Evolutionary conservation across 306 rosid genomes (phyloP), one percentile per base, ranked within the genome.

Genomic region (Vigna radiata): DNA sequence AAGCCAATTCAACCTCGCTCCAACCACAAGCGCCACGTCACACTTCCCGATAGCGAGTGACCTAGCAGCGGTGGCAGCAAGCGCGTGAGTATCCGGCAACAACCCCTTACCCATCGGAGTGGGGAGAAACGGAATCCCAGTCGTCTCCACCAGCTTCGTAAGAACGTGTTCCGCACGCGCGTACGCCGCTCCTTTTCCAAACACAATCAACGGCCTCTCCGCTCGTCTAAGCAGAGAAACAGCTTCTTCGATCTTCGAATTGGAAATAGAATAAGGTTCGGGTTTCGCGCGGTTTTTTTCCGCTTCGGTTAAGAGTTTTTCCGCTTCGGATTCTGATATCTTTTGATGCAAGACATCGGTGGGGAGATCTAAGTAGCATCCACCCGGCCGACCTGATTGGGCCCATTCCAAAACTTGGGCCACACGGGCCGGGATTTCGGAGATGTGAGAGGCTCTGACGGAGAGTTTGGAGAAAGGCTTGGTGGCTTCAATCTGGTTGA

Each of bases 41-140:
- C 99, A 95, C 66, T 89, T 89, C 1, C 97, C 96, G 0, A 95
- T 95, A 0, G 97, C 97, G 9, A 95, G 86, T 0, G 97, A 92
- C 61, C 99, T 88, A 1, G 99, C 97, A 1, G 99, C 99, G 0
- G 97, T 85, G 7, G 97, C 97, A 0, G 99, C 97, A 1, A 95
- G 91, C 31, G 84, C 81, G 56, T 95, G 99, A 8, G 92, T 82
- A 41, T 95, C 99, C 0, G 99, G 85, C 54, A 95, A 64, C 70
- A 95, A 70, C 0, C 99, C 99, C 43, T 95, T 92, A 18, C 97
- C 97, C 97, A 95, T 92, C 0, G 99, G 99, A 68, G 99, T 95
- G 1, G 99, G 97, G 54, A 95, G 83, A 81, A 95, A 95, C 4
- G 97, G 99, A 56, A 92, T 91, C 29, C 97, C 97, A 8, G 97